phyloP scores from a whole-genome alignment of 1,284 basidiomycete species.

The Peniophora sp. region DNA sequence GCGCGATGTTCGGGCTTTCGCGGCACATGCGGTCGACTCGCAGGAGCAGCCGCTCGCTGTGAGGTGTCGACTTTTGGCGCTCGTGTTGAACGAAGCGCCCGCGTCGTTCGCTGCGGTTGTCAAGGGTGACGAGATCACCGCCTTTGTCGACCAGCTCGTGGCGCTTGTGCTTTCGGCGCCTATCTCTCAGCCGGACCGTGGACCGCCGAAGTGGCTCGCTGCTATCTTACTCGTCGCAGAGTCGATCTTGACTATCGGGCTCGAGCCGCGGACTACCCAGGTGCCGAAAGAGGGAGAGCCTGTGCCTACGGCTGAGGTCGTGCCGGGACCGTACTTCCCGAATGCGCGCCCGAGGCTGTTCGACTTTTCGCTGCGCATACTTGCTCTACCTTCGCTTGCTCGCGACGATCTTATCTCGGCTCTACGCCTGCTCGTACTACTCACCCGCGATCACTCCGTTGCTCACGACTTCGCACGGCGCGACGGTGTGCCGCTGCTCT shows the following conservation, averaged over 20 bases:
- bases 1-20: conserved; percentile 66
- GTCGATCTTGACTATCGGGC: conserved; percentile 68
- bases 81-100: conserved; percentile 73
- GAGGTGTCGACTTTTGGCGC: conserved; percentile 78
- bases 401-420: conserved; percentile 76
- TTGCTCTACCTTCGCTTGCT: conserved; percentile 53
- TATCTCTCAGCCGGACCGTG: conserved; percentile 38
- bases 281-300: conserved; percentile 65
- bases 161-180: conserved; percentile 56
- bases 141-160: conserved; percentile 59
- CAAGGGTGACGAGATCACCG: conserved; percentile 30
- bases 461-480: conserved; percentile 57
- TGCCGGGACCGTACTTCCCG: conserved; percentile 51
- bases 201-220: conserved; percentile 79
- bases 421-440: conserved; percentile 72
- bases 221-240: conserved; percentile 78
- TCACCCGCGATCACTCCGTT: conserved; percentile 63
- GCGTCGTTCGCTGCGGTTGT: conserved; percentile 41
- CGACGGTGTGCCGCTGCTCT: conserved; percentile 58
- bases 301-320: conserved; percentile 38
- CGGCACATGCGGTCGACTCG: conserved; percentile 54
- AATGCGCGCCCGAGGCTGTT: conserved; percentile 66
- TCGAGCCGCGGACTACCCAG: conserved; percentile 57
- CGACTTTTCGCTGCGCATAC: conserved; percentile 63
- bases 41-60: conserved; percentile 72